Evolutionary conservation across 768 basidiomycete species (phyloP).

Genomic region (Suillus plorans): DNA sequence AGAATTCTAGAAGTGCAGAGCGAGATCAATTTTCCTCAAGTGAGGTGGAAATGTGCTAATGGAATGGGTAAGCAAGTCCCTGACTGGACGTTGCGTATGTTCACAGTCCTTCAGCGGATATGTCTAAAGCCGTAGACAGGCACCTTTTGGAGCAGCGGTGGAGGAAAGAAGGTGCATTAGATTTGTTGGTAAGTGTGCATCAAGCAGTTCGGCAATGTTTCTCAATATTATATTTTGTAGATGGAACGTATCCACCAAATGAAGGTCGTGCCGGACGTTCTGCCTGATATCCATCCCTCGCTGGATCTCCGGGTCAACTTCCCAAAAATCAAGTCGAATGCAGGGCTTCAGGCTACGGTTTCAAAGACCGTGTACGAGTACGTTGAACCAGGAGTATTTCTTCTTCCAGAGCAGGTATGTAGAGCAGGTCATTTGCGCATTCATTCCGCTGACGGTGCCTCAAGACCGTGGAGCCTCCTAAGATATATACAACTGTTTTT

Average conservation of each 20-base stretch:
- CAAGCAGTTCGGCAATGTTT: background rate
- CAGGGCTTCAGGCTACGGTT: slow-evolving; percentile 16
- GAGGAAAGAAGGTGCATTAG: slow-evolving; percentile 81
- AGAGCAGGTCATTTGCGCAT: background rate
- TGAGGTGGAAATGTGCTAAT: slow-evolving; percentile 75
- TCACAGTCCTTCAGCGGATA: slow-evolving; percentile 47
- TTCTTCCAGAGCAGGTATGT: slow-evolving; percentile 67
- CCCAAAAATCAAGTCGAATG: slow-evolving; percentile 34
- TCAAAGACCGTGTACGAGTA: slow-evolving; percentile 30
- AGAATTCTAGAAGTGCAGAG: slow-evolving; percentile 75
- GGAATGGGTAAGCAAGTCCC: slow-evolving; percentile 64
- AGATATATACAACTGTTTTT: slow-evolving; percentile 73
- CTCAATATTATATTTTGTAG: slow-evolving; percentile 35
- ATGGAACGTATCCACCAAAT: slow-evolving; percentile 95
- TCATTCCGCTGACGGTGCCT: slow-evolving; percentile 1
- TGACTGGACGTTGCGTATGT: background rate
- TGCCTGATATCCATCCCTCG: slow-evolving; percentile 69
- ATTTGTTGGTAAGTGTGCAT: slow-evolving; percentile 59
- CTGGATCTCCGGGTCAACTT: slow-evolving; percentile 72
- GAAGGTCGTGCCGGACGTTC: slow-evolving; percentile 85
- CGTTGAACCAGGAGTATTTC: slow-evolving; percentile 71
- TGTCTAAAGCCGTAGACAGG: slow-evolving; percentile 70
- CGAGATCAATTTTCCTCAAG: slow-evolving; percentile 79
- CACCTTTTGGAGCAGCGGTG: slow-evolving; percentile 81
- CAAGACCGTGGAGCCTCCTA: slow-evolving; percentile 66